Evolutionary conservation across 2,329 filamentous ascomycete species (phyloP).

Genomic region (Stemphylium beticola): DNA sequence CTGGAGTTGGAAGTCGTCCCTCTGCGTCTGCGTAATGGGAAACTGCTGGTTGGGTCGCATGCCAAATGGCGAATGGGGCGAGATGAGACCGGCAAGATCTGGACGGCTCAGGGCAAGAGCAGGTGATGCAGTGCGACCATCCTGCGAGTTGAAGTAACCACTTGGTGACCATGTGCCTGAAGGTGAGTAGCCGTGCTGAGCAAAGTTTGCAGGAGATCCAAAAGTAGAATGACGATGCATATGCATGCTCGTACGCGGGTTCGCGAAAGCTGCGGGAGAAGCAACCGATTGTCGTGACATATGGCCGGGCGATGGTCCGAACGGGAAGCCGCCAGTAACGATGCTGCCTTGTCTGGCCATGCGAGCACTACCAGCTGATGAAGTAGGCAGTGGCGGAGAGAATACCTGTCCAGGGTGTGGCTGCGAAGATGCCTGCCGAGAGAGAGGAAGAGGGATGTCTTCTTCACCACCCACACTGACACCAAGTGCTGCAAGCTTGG

Average conservation of each 20-base stretch:
- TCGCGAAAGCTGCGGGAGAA: conserved; percentile 73
- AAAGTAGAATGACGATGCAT: conserved; percentile 76
- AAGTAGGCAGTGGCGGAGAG: conserved; percentile 81
- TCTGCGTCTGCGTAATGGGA: conserved; percentile 49
- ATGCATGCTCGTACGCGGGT: conserved; percentile 58
- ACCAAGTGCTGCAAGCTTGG: conserved; percentile 88
- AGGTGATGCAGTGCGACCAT: conserved; percentile 54
- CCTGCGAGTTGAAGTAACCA: conserved; percentile 46
- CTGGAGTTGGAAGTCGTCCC: conserved; percentile 51
- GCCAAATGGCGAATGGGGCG: conserved; percentile 67
- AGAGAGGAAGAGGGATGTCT: conserved; percentile 65
- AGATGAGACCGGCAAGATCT: conserved; percentile 45
- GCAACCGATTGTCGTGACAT: conserved; percentile 68
- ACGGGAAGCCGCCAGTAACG: conserved; percentile 65
- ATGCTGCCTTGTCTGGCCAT: conserved; percentile 61
- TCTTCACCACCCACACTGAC: conserved; percentile 80
- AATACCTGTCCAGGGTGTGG: conserved; percentile 79
- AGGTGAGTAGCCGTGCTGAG: conserved; percentile 66
- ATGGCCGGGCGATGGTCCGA: conserved; percentile 61
- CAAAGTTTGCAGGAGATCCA: conserved; percentile 70
- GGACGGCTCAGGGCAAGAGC: conserved; percentile 45
- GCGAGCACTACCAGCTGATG: conserved; percentile 76
- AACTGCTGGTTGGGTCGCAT: conserved; percentile 52
- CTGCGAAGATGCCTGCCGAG: conserved; percentile 73
- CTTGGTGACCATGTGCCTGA: conserved; percentile 52